Percentiles rank a stretch among this genome's conserved stretches.
These are phyloP conservation scores for Lavandula angustifolia DNA, from an alignment of 257 asterid species.

Conservation along the genomic window DNA sequence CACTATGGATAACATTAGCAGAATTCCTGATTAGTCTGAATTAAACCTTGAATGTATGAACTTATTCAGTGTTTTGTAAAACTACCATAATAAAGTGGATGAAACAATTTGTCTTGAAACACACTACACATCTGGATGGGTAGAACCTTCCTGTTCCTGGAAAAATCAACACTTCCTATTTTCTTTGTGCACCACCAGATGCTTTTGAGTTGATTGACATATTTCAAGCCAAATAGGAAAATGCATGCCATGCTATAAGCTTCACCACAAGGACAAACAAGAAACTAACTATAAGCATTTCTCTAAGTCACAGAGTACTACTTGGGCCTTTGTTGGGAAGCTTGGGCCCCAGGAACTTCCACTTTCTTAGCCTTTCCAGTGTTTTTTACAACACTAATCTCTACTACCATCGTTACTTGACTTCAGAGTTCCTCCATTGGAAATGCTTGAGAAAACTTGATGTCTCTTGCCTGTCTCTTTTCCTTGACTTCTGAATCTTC, in stretches of 20 bases:
- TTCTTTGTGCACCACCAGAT: background rate
- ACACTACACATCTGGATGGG: background rate
- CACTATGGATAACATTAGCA: background rate
- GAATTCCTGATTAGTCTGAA: background rate
- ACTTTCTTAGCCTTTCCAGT: background rate
- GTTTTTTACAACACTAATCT: too few relatives aligned
- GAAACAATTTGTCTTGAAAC: slow-evolving; percentile 12
- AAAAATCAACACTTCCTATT: background rate
- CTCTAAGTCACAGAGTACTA: background rate
- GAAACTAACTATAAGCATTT: background rate
- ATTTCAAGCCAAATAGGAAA: background rate
- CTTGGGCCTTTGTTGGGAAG: background rate
- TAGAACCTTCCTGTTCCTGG: background rate
- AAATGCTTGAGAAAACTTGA: too few relatives aligned
- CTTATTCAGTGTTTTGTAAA: background rate
- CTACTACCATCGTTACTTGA: too few relatives aligned
- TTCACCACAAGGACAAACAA: background rate
- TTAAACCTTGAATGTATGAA: background rate
- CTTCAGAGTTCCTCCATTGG: too few relatives aligned
- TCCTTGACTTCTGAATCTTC: background rate
- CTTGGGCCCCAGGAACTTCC: background rate
- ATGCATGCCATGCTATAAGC: background rate
- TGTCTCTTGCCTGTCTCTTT: too few relatives aligned
- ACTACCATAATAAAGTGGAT: slow-evolving; percentile 2
- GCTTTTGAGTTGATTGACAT: slow-evolving; percentile 8